Conservation (phyloP, 495 filamentous ascomycete genomes). For the Parachaetomium inaequale region DNA sequence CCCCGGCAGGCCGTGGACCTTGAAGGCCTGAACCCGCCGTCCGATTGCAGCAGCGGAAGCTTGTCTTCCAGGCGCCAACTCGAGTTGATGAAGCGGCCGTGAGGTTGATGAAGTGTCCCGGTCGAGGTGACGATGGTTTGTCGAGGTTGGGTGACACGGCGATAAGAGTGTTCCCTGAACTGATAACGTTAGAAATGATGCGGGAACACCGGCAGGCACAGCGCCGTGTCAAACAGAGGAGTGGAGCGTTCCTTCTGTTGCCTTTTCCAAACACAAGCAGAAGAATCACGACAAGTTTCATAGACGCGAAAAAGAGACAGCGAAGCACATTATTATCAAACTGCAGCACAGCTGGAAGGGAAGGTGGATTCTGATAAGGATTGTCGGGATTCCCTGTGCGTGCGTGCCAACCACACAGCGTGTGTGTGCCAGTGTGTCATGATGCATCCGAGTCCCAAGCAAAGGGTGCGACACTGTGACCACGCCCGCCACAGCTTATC, state of each 20-base stretch:
- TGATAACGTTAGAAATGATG: no score
- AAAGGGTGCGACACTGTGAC: background rate
- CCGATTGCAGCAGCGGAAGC: slow-evolving; percentile 4
- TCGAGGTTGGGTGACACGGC: no score
- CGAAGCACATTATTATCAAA: background rate
- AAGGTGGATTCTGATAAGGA: background rate
- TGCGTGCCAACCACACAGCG: background rate
- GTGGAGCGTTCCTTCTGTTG: no score
- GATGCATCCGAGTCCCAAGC: background rate
- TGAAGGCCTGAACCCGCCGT: background rate
- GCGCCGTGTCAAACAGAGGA: no score
- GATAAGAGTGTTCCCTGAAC: no score
- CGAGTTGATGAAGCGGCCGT: background rate
- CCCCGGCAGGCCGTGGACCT: slow-evolving; percentile 13
- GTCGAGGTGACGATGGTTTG: no score
- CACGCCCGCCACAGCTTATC: background rate
- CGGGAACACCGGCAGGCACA: no score
- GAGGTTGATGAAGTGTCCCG: background rate
- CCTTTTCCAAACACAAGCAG: no score
- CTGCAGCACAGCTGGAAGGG: background rate
- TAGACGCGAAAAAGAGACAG: no score
- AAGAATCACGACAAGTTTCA: no score
- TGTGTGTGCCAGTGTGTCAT: no score
- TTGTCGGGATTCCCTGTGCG: background rate
- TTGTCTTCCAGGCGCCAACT: slow-evolving; percentile 7